Base-by-base conservation (phyloP, 2,329 filamentous ascomycete genomes). In the Colletotrichum sp. region DNA sequence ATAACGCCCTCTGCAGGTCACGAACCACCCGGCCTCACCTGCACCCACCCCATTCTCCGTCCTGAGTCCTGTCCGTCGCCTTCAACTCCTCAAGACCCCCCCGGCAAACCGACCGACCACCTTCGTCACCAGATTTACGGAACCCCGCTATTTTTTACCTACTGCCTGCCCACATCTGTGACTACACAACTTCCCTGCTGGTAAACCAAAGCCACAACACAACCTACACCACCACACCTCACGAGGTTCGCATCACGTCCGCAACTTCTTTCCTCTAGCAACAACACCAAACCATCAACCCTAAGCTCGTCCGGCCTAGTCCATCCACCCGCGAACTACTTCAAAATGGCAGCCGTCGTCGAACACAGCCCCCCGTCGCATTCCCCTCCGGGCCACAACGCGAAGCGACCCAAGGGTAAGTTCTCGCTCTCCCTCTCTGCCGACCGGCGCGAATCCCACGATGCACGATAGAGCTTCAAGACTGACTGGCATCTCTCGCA, bases 321-420 rank as follows among this genome's bases (percentile, higher is more conserved):
- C 18, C 44, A 68, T 63, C 32, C 24, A 52, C n/a, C 34, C 39
- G 57, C 63, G 60, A 34, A 63, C 63, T 65, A 26, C 76, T 76
- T 77, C 81, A 84, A 79, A 71, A 89, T 89, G 87, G 84, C 87
- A 74, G 83, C 87, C 57, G 79, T 81, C 74, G 81, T 87, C 57
- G 82, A 86, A 52, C 81, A 80, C 49, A 83, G 79, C 76, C 82
- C 86, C 10, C 81, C 85, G 32, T 77, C 84, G 66, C 87, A 89
- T 77, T 84, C 85, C 69, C 87, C 88, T 78, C 85, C 86, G 26
- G 82, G 83, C 32, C 83, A 82, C 44, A 83, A 86, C 77, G 81
- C 79, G 68, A 85, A 87, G 79, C 85, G 88, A 63, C 89, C 89
- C 72, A 88, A 85, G 79, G 88, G 88, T 89, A 80, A 75, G 84